These are phyloP conservation scores for Eucalyptus cloeziana DNA, from an alignment of 345 rosid genomes.

Conservation along the genomic window DNA sequence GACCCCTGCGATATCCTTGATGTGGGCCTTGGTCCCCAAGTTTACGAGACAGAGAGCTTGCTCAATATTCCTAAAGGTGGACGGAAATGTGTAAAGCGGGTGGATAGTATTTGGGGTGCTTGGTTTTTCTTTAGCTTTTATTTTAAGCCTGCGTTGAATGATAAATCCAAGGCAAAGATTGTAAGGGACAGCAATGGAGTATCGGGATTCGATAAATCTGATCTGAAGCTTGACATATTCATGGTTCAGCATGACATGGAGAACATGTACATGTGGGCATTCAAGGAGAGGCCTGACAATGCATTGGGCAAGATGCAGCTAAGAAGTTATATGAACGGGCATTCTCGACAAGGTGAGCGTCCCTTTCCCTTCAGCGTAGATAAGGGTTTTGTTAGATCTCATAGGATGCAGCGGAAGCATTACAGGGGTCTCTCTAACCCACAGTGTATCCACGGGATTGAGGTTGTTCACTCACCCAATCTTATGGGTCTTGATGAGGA, in stretches of 20 bases:
- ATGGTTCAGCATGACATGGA: slow-evolving; percentile 99
- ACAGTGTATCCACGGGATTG: slow-evolving; percentile 91
- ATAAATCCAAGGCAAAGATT: slow-evolving; percentile 75
- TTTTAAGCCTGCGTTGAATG: slow-evolving; percentile 80
- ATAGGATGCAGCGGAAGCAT: slow-evolving; percentile 96
- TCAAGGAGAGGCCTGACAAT: slow-evolving; percentile 94
- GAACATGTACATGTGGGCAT: slow-evolving; percentile 99
- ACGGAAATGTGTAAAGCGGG: slow-evolving; percentile 63
- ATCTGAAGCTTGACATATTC: slow-evolving; percentile 77
- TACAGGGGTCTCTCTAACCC: slow-evolving; percentile 96
- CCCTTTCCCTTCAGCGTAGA: slow-evolving; percentile 88
- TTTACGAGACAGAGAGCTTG: slow-evolving; percentile 59
- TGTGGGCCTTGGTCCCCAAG: slow-evolving; percentile 69
- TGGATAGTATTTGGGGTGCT: slow-evolving; percentile 96
- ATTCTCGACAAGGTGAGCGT: slow-evolving; percentile 93
- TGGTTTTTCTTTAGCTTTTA: slow-evolving; percentile 97
- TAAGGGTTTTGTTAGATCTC: slow-evolving; percentile 91
- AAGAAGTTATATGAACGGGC: slow-evolving; percentile 97
- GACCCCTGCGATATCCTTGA: slow-evolving; percentile 75
- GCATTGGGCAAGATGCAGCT: slow-evolving; percentile 98
- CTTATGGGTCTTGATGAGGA: slow-evolving; percentile 72
- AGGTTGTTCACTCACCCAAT: slow-evolving; percentile 65
- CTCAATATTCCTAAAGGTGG: slow-evolving; percentile 42
- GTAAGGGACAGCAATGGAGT: slow-evolving; percentile 62
- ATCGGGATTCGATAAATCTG: slow-evolving; percentile 77